These are phyloP conservation scores for Hydrangea macrophylla DNA, from an alignment of 148 eudicot species.

Conservation along the genomic window DNA sequence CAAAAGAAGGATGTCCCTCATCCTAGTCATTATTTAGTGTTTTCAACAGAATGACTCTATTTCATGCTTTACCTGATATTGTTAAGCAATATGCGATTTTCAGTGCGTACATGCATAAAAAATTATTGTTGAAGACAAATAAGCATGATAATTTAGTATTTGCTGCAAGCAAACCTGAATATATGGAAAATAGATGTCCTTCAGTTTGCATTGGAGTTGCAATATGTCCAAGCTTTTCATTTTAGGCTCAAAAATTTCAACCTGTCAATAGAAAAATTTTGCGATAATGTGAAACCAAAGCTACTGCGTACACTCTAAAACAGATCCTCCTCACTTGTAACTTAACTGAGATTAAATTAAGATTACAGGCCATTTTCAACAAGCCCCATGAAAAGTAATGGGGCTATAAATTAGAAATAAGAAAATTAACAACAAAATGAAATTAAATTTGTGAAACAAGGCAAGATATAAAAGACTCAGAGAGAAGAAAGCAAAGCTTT, in stretches of 20 bases:
- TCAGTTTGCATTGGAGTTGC: slow-evolving; percentile 55
- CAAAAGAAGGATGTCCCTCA: too few relatives aligned
- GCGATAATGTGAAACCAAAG: background rate
- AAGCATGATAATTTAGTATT: background rate
- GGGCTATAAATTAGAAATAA: background rate
- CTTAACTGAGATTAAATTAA: background rate
- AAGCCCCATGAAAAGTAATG: background rate
- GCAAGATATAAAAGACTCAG: background rate
- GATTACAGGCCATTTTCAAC: background rate
- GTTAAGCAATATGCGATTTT: too few relatives aligned
- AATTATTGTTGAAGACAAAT: too few relatives aligned
- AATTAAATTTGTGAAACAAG: background rate
- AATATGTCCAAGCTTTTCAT: slow-evolving; percentile 32
- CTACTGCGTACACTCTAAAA: background rate
- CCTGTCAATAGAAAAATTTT: slow-evolving; percentile 36
- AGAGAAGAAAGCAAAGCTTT: too few relatives aligned
- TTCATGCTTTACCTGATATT: too few relatives aligned
- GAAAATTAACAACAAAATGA: background rate
- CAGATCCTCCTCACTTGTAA: too few relatives aligned
- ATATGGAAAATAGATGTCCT: slow-evolving; percentile 84
- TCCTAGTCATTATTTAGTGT: too few relatives aligned
- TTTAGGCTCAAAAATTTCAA: slow-evolving; percentile 56
- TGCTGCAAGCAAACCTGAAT: slow-evolving; percentile 51
- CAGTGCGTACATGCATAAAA: too few relatives aligned
- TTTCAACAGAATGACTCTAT: too few relatives aligned